These are phyloP conservation scores for Rubia yunnanensis DNA, from an alignment of 257 asterid species.

Conservation along the genomic window DNA sequence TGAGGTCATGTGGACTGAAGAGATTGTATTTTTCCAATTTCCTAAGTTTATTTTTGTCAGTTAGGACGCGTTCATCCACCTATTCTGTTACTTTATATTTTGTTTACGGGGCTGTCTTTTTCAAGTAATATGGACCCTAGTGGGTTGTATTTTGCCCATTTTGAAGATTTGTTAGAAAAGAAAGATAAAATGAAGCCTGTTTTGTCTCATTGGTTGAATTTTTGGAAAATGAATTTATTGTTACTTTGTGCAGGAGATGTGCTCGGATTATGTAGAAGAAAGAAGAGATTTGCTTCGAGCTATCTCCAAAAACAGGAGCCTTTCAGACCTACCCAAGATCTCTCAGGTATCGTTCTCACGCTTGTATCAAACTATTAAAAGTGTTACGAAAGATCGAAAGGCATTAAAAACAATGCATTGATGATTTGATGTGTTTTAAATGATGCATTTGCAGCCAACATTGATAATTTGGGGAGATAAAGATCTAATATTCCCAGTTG, in stretches of 20 bases:
- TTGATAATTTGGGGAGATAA: constrained; percentile 63
- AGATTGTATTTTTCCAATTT: neutral
- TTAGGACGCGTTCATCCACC: neutral
- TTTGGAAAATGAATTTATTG: neutral
- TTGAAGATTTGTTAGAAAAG: neutral
- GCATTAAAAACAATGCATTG: too few species aligned
- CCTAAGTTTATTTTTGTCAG: neutral
- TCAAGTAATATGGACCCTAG: neutral
- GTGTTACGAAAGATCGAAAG: neutral
- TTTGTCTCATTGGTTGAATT: neutral
- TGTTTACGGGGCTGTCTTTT: neutral
- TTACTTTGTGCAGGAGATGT: constrained; percentile 44
- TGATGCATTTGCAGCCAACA: constrained; percentile 39
- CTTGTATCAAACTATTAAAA: too few species aligned
- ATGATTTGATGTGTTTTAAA: too few species aligned
- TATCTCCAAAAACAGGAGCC: constrained; percentile 32
- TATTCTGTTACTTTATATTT: neutral
- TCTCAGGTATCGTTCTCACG: constrained; percentile 34
- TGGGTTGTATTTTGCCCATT: neutral
- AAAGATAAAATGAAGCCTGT: neutral
- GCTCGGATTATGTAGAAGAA: constrained; percentile 39
- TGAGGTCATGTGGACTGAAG: neutral
- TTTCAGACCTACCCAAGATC: constrained; percentile 54
- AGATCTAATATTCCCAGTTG: constrained; percentile 56
- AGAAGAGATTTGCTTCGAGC: constrained; percentile 53